Percentiles rank a stretch among this genome's conserved stretches.
Evolutionary conservation across 345 rosid species (phyloP).

Genomic region (Aurinia saxatilis): DNA sequence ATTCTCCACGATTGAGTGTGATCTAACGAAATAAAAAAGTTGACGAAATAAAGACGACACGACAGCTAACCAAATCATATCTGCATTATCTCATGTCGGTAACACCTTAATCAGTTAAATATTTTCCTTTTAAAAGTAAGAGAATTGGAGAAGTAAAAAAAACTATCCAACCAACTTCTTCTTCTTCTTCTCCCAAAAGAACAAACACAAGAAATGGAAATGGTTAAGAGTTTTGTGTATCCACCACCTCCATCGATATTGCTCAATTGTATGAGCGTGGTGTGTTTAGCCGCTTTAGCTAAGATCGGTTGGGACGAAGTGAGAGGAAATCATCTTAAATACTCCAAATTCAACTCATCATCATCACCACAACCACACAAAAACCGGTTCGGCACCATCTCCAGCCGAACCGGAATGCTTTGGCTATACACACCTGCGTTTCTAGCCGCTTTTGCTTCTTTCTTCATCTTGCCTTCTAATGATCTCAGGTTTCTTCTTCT

Average conservation of each 20-base stretch:
- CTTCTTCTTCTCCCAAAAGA: no score
- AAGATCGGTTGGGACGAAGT: conserved; percentile 37
- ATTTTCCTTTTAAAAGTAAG: no score
- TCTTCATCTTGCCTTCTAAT: conserved; percentile 34
- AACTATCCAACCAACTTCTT: no score
- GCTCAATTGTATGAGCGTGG: conserved; percentile 31
- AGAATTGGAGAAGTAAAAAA: no score
- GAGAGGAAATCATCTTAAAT: conserved; percentile 41
- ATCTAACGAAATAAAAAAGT: no score
- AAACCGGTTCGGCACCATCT: conserved; percentile 21
- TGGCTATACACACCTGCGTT: conserved; percentile 51
- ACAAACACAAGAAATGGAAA: conserved; percentile 4
- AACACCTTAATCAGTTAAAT: no score
- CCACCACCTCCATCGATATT: conserved; percentile 37
- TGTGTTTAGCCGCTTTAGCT: conserved; percentile 25
- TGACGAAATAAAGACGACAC: no score
- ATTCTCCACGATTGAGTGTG: no score
- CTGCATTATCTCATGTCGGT: no score
- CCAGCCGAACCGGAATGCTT: conserved; percentile 59
- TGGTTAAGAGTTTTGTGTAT: conserved; percentile 17
- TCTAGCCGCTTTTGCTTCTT: conserved; percentile 44
- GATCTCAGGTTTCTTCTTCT: conserved; percentile 45
- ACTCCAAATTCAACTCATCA: conserved; percentile 48
- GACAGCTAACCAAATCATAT: no score
- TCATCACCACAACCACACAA: background rate